These are phyloP conservation scores for Sporothrix variecibatus DNA, from an alignment of 2,329 filamentous ascomycete species.

Conservation along the genomic window DNA sequence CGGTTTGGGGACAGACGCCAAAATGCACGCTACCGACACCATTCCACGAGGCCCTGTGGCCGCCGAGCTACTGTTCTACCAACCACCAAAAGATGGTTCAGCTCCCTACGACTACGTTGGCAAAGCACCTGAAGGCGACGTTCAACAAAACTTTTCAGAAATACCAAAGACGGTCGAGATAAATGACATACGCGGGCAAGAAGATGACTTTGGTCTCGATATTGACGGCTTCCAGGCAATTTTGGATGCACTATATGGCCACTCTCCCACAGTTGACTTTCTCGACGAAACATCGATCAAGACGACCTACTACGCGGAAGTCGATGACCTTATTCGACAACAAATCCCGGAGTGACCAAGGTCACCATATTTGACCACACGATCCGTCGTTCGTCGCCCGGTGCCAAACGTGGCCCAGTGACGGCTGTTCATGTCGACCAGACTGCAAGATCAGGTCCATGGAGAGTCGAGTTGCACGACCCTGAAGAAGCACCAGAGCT, in stretches of 20 bases:
- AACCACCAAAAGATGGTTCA: neutral
- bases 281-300: neutral
- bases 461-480: neutral
- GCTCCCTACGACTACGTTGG: neutral
- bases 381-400: neutral
- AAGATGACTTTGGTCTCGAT: neutral
- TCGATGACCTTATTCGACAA: neutral
- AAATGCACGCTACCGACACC: neutral
- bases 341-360: neutral
- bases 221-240: neutral
- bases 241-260: neutral
- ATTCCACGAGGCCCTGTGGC: neutral
- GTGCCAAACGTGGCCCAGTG: neutral
- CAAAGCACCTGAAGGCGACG: neutral
- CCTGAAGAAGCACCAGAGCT: neutral
- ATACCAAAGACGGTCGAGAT: neutral
- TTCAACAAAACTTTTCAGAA: neutral
- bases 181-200: neutral
- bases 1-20: too few relatives aligned
- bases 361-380: neutral
- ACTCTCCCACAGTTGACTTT: neutral
- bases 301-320: neutral
- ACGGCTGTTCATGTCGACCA: neutral
- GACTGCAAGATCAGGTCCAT: neutral
- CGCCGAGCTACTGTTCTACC: neutral